These are phyloP conservation scores for Lichtheimia ramosa DNA, from an alignment of 371 early-diverging fungal species.

Conservation along the genomic window DNA sequence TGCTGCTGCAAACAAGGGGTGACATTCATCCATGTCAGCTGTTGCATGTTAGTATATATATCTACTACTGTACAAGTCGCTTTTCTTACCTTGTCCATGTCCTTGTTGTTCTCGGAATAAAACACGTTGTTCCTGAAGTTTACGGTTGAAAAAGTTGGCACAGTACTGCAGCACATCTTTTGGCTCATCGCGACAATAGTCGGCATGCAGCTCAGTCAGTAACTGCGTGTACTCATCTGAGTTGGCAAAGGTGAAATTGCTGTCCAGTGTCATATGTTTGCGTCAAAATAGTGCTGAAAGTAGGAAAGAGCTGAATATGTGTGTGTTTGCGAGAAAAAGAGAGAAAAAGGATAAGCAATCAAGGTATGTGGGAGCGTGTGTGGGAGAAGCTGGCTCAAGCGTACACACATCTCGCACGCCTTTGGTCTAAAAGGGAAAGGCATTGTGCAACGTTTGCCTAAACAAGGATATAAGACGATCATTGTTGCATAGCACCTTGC, in stretches of 20 bases:
- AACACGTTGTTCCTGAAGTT: slow-evolving; percentile 63
- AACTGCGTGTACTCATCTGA: slow-evolving; percentile 41
- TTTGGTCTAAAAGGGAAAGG: too few species aligned
- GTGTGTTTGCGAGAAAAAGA: background rate
- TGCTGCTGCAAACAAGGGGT: slow-evolving; percentile 8
- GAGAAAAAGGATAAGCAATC: background rate
- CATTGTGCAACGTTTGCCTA: too few species aligned
- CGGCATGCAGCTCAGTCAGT: slow-evolving; percentile 34
- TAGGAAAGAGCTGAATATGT: too few species aligned
- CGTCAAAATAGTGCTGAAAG: too few species aligned
- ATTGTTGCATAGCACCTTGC: too few species aligned
- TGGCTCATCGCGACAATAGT: slow-evolving; percentile 44
- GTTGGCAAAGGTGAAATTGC: slow-evolving; percentile 6
- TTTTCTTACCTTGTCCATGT: slow-evolving; percentile 11
- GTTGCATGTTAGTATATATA: background rate
- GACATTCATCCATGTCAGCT: slow-evolving; percentile 9
- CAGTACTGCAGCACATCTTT: slow-evolving; percentile 88
- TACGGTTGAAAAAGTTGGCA: slow-evolving; percentile 81
- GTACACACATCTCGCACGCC: too few species aligned
- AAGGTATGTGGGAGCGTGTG: too few species aligned
- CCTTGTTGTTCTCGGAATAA: slow-evolving; percentile 15
- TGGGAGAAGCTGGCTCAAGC: too few species aligned
- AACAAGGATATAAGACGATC: too few species aligned
- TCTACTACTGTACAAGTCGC: background rate
- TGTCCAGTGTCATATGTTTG: slow-evolving; percentile 7